Evolutionary conservation across 2,329 filamentous ascomycete species (phyloP), one percentile per base, ranked within the genome.

Genomic region (Phaeosphaeriaceae sp.): DNA sequence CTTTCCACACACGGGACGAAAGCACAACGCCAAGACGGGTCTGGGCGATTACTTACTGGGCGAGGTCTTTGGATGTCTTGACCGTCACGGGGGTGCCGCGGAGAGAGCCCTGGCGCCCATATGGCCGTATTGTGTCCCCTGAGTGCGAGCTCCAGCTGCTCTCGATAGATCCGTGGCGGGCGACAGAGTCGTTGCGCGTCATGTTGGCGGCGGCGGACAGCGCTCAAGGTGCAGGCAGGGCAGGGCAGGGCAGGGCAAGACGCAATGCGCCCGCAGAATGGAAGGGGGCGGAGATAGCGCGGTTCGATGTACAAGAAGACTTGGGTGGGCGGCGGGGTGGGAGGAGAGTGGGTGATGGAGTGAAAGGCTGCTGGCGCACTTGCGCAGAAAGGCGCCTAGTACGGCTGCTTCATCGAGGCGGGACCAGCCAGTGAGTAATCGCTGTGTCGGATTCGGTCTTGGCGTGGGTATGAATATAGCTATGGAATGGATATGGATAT

Each of bases 131-230:
- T 32, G 88, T 91, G 66, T 84, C 82, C 67, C 80, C 82, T 54
- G 87, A 89, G 63, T 82, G 82, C 74, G 82, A 84, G 77, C 86
- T 89, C 76, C 83, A 84, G 58, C 83, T 82, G 79, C 83, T 86
- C 76, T 84, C 84, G 59, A 81, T 77, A 58, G 85, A 86, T 77
- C 82, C 86, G 81, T 87, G 83, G 76, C 85, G 86, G 75, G 80
- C 79, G 65, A 75, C 75, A 66, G 78, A 77, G 71, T 88, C 86
- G 77, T 86, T 83, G 75, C 81, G 83, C 76, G 85, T 83, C 87
- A 90, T 89, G 41, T 40, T 66, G 57, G 42, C 57, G 41, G 42
- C 66, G 57, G 42, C 57, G 56, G 50, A 48, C 56, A 47, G 51
- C 50, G n/a, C n/a, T n/a, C n/a, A 37, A 48, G 23, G 23, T 26